Conservation (phyloP, 2,329 filamentous ascomycete genomes). For the Cladophialophora chaetospira region DNA sequence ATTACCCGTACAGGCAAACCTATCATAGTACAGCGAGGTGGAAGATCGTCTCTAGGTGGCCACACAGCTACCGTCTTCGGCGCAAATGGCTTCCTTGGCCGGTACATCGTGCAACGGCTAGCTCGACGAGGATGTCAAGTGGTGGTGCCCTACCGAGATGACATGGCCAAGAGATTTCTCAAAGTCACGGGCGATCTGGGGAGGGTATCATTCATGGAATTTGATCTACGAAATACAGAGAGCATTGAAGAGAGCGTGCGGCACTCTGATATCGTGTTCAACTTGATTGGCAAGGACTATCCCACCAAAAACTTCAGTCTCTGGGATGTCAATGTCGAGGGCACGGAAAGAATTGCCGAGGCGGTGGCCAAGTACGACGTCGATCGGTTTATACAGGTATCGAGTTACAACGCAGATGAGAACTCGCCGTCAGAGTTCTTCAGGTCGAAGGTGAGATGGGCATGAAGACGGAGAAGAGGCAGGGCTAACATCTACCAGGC, state of each 20-base stretch:
- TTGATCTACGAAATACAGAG: slow-evolving; percentile 88
- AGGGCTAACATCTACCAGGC: slow-evolving; percentile 53
- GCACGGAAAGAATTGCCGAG: slow-evolving; percentile 86
- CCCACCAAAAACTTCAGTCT: slow-evolving; percentile 97
- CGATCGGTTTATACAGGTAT: slow-evolving; percentile 95
- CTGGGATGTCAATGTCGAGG: slow-evolving; percentile 90
- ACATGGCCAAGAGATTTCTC: slow-evolving; percentile 96
- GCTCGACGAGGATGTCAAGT: slow-evolving; percentile 93
- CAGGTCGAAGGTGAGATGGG: slow-evolving; percentile 70
- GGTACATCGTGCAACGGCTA: slow-evolving; percentile 96
- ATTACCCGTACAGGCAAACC: slow-evolving; percentile 97
- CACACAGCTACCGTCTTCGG: slow-evolving; percentile 98
- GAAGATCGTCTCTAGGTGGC: slow-evolving; percentile 76
- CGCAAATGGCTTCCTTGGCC: slow-evolving; percentile 90
- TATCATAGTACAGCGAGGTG: slow-evolving; percentile 83
- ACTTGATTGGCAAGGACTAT: slow-evolving; percentile 90
- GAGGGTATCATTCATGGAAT: slow-evolving; percentile 87
- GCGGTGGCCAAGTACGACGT: slow-evolving; percentile 97
- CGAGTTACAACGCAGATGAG: slow-evolving; percentile 84
- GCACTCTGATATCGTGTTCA: slow-evolving; percentile 97
- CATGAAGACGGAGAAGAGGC: slow-evolving; percentile 19
- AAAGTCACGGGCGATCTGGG: slow-evolving; percentile 96
- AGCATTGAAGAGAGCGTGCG: slow-evolving; percentile 96
- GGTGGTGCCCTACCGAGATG: slow-evolving; percentile 89
- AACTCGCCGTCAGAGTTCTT: slow-evolving; percentile 87